Evolutionary conservation across 306 rosid genomes (phyloP), one percentile per base, ranked within the genome.

Genomic region (Hippophae tibetana): DNA sequence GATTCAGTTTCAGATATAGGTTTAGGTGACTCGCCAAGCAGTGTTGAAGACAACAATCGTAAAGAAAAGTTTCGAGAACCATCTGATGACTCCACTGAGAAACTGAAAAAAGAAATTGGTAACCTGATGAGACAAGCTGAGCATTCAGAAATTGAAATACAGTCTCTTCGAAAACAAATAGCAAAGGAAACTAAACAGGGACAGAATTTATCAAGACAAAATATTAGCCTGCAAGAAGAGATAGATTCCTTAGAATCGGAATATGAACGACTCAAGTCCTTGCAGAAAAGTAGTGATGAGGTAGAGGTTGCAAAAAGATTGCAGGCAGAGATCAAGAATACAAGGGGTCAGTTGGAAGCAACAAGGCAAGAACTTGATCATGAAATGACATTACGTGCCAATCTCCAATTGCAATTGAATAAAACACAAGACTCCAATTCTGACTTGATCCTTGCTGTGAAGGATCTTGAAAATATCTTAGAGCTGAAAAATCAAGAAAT

Each of bases 1-100:
- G 90, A 88, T 71, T 85, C 96, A 42, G 74, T 79, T 53, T 92
- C 99, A n/a, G 99, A 88, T 72, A 89, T 76, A 76, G 85, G 99
- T 67, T 83, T 77, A 57, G 85, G 82, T 59, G 99, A 85, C 69
- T 85, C 93, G 58, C 89, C 75, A 57, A 80, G 76, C 68, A 78
- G 83, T 64, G 43, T 75, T 12, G 96, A 90, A 75, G 89, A 85
- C 56, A 79, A 60, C 75, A 61, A 55, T 74, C 72, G 80, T 26
- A 83, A 74, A 62, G 84, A 82, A 48, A 79, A 70, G 60, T 74
- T 54, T 13, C 78, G 62, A 69, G 79, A 69, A 57, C 47, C 63
- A 54, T 72, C 85, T 23, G 79, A 83, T 57, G 75, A 67, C 80
- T 61, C 84, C 57, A 53, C 61, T 55, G 92, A 81, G 27, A 78